A percentile compares a stretch with the other conserved stretches of the same genome.
These are phyloP conservation scores for Penicillium griseofulvum DNA, from an alignment of 2,329 filamentous ascomycete genomes.

Conservation along the genomic window DNA sequence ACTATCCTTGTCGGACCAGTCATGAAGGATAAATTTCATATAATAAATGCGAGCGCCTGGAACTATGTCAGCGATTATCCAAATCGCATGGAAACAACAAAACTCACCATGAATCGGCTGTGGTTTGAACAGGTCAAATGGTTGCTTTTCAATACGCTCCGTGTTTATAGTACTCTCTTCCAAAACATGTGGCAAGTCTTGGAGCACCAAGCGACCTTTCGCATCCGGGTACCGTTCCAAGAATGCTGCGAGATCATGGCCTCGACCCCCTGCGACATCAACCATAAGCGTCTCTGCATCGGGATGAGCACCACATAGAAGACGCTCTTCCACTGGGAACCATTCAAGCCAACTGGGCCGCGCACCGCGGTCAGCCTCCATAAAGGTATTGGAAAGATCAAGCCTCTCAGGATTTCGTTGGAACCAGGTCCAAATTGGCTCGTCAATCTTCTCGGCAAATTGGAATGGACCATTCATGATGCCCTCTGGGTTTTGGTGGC, in stretches of 20 bases:
- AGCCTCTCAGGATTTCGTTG: slow-evolving; percentile 7
- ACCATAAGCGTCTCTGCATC: slow-evolving; percentile 16
- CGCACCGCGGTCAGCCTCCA: slow-evolving; percentile 18
- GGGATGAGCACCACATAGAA: slow-evolving; percentile 14
- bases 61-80: neutral
- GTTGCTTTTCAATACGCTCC: neutral
- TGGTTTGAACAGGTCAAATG: slow-evolving; percentile 10
- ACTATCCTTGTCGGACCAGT: slow-evolving; percentile 37
- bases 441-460: slow-evolving; percentile 12
- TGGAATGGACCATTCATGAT: slow-evolving; percentile 19
- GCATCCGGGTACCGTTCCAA: slow-evolving; percentile 4
- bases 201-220: slow-evolving; percentile 11
- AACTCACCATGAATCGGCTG: slow-evolving; percentile 14
- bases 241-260: slow-evolving; percentile 13
- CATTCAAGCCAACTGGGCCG: slow-evolving; percentile 20
- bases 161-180: neutral
- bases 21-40: slow-evolving; percentile 40
- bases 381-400: slow-evolving; percentile 23
- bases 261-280: slow-evolving; percentile 19
- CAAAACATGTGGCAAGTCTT: slow-evolving; percentile 16
- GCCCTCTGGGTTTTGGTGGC: slow-evolving; percentile 11
- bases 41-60: slow-evolving; percentile 38
- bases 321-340: slow-evolving; percentile 22
- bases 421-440: slow-evolving; percentile 17
- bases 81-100: neutral